Percentiles rank a stretch among this genome's conserved stretches.
Evolutionary conservation across 2,329 filamentous ascomycete genomes (phyloP).

Genomic region (Cordyceps militaris): DNA sequence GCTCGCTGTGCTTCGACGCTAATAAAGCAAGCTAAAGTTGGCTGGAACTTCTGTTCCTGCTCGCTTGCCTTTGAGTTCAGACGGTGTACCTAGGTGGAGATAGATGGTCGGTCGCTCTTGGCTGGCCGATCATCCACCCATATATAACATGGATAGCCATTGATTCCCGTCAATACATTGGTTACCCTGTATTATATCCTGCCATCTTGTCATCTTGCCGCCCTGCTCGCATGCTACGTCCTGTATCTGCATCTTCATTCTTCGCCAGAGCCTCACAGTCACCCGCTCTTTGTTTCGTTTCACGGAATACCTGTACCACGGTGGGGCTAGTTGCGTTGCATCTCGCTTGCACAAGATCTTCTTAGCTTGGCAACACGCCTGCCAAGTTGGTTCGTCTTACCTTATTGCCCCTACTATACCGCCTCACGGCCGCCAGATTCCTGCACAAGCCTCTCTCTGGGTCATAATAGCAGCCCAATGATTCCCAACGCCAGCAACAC

Average conservation of each 20-base stretch:
- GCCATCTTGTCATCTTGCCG: neutral
- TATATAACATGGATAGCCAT: neutral
- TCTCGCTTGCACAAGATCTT: conserved; percentile 6
- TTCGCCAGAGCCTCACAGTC: neutral
- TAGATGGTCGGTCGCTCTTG: too few relatives aligned
- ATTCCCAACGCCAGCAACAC: conserved; percentile 34
- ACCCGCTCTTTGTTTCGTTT: neutral
- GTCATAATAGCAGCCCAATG: conserved; percentile 24
- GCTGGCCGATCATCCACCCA: neutral
- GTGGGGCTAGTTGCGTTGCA: conserved; percentile 1
- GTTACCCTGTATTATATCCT: neutral
- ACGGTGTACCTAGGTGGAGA: too few relatives aligned
- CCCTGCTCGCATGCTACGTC: neutral
- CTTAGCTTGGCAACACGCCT: neutral
- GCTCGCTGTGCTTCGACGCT: neutral
- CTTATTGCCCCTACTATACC: neutral
- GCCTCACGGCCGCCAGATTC: neutral
- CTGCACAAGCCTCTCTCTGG: neutral
- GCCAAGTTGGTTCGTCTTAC: neutral
- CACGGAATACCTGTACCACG: neutral
- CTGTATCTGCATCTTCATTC: neutral
- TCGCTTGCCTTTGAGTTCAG: neutral
- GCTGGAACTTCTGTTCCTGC: neutral
- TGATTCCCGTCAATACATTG: neutral
- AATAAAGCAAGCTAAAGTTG: conserved; percentile 1